Evolutionary conservation across 2,329 filamentous ascomycete genomes (phyloP).

Genomic region (Xylariaceae sp.): DNA sequence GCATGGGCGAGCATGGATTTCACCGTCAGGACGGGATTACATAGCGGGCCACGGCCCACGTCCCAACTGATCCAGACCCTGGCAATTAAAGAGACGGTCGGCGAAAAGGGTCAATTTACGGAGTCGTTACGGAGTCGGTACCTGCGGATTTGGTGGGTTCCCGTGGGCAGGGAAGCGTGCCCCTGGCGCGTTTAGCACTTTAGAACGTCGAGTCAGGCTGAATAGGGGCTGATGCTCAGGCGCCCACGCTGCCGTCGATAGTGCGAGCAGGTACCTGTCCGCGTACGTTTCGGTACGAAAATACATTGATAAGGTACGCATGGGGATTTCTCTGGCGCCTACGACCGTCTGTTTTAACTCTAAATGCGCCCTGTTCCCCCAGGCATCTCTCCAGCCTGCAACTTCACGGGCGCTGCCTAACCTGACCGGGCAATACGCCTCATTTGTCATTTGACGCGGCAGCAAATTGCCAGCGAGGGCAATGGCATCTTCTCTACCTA

Average conservation of each 20-base stretch:
- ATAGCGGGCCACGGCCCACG: constrained; percentile 7
- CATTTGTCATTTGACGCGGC: neutral
- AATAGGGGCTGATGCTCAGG: neutral
- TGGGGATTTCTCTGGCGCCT: constrained; percentile 1
- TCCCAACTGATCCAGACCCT: neutral
- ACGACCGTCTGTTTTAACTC: constrained; percentile 9
- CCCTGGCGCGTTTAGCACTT: too few relatives aligned
- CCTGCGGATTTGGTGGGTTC: too few relatives aligned
- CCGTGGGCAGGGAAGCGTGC: too few relatives aligned
- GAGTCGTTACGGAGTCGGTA: too few relatives aligned
- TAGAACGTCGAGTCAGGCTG: neutral
- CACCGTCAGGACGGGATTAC: constrained; percentile 13
- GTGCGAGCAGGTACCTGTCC: neutral
- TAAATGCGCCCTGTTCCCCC: too few relatives aligned
- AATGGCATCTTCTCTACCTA: neutral
- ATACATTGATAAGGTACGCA: neutral
- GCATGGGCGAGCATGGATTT: neutral
- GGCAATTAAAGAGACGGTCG: neutral
- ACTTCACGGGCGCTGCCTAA: too few relatives aligned
- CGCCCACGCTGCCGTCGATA: neutral
- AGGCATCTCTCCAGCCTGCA: too few relatives aligned
- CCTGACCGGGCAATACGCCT: neutral
- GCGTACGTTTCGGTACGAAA: neutral
- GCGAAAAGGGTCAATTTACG: neutral
- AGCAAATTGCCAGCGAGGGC: neutral